Conservation (phyloP, 164 flowering plant species). For the Cinnamomum chago region DNA sequence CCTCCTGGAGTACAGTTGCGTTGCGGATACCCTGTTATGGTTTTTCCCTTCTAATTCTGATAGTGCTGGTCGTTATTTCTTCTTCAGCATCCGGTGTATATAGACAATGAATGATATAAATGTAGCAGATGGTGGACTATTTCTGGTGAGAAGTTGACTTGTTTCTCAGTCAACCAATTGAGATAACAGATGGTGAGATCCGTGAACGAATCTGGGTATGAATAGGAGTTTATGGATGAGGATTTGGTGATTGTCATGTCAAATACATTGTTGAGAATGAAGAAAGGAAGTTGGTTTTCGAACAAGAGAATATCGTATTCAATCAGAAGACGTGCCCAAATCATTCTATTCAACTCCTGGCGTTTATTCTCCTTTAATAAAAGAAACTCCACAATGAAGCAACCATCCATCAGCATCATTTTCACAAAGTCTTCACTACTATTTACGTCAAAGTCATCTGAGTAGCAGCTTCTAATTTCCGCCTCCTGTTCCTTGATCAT, state of each 20-base stretch:
- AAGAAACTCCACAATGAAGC: conserved; percentile 5
- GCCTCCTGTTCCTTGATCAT: conserved; percentile 29
- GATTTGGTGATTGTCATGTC: neutral
- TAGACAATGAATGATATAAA: no score
- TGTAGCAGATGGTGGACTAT: no score
- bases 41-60: no score
- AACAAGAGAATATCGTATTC: neutral
- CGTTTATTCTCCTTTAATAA: no score
- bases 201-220: no score
- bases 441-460: neutral
- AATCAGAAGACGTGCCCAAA: neutral
- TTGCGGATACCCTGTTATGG: no score
- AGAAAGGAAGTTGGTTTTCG: conserved; percentile 17
- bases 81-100: neutral
- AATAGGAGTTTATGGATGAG: no score
- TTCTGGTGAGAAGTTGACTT: no score
- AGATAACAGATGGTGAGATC: no score
- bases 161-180: rapidly evolving
- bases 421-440: no score
- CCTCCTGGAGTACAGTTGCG: no score
- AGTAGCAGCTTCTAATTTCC: neutral
- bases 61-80: neutral
- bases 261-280: neutral
- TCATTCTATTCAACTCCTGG: no score
- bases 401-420: conserved; percentile 6